Evolutionary conservation across 352 stramenopile genomes (phyloP).

Genomic region (Pythium rishiriense): DNA sequence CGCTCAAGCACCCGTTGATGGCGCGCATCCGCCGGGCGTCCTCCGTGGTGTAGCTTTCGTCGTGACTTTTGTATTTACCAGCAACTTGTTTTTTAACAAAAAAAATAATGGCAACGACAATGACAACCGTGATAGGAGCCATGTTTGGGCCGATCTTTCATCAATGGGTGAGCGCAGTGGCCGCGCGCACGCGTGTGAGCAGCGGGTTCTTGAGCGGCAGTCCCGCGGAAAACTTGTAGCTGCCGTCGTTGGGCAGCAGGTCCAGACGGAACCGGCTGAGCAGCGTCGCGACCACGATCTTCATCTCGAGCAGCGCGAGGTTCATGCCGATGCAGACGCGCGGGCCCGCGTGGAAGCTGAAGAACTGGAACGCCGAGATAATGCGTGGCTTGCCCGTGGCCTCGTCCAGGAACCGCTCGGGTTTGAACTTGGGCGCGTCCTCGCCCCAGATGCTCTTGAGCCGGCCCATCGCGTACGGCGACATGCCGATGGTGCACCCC

Average conservation of each 20-base stretch:
- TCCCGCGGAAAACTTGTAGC: conserved; percentile 9
- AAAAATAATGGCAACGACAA: background rate
- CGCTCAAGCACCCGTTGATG: conserved; percentile 16
- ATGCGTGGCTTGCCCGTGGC: conserved; percentile 15
- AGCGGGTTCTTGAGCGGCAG: conserved; percentile 17
- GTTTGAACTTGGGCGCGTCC: conserved; percentile 36
- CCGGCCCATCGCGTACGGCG: conserved; percentile 33
- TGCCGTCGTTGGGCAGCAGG: conserved; percentile 23
- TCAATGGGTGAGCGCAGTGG: too few relatives aligned
- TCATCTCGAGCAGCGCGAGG: conserved; percentile 47
- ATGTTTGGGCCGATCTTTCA: too few relatives aligned
- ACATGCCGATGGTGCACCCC: conserved; percentile 27
- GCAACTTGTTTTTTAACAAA: background rate
- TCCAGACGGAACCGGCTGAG: conserved; percentile 33
- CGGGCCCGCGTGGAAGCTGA: conserved; percentile 19
- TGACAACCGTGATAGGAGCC: too few relatives aligned
- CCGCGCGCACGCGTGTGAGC: background rate
- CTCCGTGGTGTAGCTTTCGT: too few relatives aligned
- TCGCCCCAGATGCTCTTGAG: conserved; percentile 31
- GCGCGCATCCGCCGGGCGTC: background rate
- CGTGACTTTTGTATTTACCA: too few relatives aligned
- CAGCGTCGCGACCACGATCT: conserved; percentile 35
- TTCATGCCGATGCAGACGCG: conserved; percentile 43
- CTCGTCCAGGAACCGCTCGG: conserved; percentile 32
- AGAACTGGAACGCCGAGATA: conserved; percentile 36